Conservation (phyloP, 768 basidiomycete genomes). For the Tylopilus subfusipes region DNA sequence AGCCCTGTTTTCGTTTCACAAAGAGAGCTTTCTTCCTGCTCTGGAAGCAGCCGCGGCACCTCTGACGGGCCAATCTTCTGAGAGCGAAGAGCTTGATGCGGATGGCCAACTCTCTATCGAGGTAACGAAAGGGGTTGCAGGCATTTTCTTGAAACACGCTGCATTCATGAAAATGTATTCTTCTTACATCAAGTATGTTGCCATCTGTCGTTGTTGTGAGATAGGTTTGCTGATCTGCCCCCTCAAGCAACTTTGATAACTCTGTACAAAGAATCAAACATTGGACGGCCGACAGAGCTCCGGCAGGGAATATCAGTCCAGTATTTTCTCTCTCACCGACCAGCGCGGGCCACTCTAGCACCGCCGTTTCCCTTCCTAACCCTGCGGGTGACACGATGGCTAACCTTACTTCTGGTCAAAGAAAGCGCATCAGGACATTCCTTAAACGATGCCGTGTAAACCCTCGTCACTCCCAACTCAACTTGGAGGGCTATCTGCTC, state of each 20-base stretch:
- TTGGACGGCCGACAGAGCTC: conserved; percentile 67
- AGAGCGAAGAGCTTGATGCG: conserved; percentile 51
- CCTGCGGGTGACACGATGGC: conserved; percentile 43
- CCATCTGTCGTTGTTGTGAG: conserved; percentile 3
- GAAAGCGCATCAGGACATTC: conserved; percentile 84
- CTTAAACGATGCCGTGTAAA: conserved; percentile 87
- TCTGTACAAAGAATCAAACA: conserved; percentile 82
- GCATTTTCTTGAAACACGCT: conserved; percentile 89
- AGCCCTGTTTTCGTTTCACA: conserved; percentile 87
- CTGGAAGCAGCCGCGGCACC: conserved; percentile 75
- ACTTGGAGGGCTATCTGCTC: conserved; percentile 89
- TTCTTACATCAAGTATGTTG: conserved; percentile 88
- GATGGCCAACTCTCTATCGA: conserved; percentile 71
- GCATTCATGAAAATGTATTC: conserved; percentile 99
- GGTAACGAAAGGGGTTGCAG: conserved; percentile 78
- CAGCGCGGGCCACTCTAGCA: conserved; percentile 55
- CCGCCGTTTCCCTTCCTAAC: conserved; percentile 46
- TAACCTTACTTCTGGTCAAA: conserved; percentile 71
- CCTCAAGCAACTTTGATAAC: conserved; percentile 84
- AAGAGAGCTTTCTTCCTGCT: conserved; percentile 87
- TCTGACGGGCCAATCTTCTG: conserved; percentile 49
- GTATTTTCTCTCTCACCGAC: conserved; percentile 44
- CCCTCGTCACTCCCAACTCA: conserved; percentile 89
- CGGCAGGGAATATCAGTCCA: conserved; percentile 38
- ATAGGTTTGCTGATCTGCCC: conserved; percentile 10